A percentile compares a stretch with the other conserved stretches of the same genome.
phyloP scores from a whole-genome alignment of 305 asterid species.

The Plantago coronopus region DNA sequence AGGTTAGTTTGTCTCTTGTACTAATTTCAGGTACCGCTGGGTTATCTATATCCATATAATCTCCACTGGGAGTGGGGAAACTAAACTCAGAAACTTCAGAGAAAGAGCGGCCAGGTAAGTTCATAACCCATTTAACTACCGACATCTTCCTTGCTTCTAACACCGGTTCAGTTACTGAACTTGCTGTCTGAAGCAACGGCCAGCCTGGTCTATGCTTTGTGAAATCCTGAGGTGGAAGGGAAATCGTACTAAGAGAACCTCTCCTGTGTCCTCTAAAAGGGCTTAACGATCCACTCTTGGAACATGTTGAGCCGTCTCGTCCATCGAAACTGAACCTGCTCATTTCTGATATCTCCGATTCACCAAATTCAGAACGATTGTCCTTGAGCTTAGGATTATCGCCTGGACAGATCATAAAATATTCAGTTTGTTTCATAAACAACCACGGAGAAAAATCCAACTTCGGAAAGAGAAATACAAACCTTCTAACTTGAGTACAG shows the following conservation, averaged over 20 bases:
- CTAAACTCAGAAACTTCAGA: conserved; percentile 40
- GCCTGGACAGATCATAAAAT: conserved; percentile 15
- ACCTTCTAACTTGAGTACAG: conserved; percentile 43
- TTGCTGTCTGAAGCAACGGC: conserved; percentile 78
- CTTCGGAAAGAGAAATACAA: not conserved
- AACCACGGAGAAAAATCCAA: not conserved
- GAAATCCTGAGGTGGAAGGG: conserved; percentile 69
- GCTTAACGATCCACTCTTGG: conserved; percentile 33
- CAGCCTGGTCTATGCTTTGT: conserved; percentile 81
- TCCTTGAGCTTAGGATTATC: conserved; percentile 30
- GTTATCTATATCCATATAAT: conserved; percentile 24
- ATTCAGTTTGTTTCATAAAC: conserved; percentile 9
- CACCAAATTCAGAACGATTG: conserved; percentile 49
- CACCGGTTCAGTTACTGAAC: conserved; percentile 42
- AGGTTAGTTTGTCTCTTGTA: conserved; percentile 1
- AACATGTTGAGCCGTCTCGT: conserved; percentile 25
- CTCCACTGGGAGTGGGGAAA: conserved; percentile 26
- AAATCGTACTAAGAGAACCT: conserved; percentile 60
- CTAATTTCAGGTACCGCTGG: not conserved
- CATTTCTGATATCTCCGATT: conserved; percentile 45
- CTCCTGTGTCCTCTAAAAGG: conserved; percentile 33
- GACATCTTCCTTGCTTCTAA: conserved; percentile 71
- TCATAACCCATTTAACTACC: conserved; percentile 92
- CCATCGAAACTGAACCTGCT: conserved; percentile 45
- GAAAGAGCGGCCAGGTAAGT: conserved; percentile 55